Base-by-base conservation (phyloP, 257 asterid genomes). In the Solanum arcanum region DNA sequence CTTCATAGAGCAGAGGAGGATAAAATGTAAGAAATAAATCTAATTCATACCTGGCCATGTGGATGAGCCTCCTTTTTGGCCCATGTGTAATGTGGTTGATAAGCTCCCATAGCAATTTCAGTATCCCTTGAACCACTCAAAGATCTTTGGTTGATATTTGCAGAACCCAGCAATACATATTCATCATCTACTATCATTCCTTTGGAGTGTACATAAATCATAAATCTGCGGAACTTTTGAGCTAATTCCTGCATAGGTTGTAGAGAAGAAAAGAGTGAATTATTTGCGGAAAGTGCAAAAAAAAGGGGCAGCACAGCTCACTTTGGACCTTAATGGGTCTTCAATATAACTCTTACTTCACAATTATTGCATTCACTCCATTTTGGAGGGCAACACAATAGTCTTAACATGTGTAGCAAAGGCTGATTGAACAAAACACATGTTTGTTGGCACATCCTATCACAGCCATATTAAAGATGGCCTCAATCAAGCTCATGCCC, bases 51-150 rank as follows among this genome's bases (percentile, higher is more conserved):
- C 97, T 95, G 96, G 76, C 98, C 98, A 13, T 44, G 88, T 23
- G 98, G 97, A 90, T 89, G 94, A 31, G 83, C 88, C 86, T 90
- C 87, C 87, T 91, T 92, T 86, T 91, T 89, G 29, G 88, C 88
- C 98, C 97, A 94, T 31, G 95, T 93, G 90, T 95, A 89, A 90
- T 91, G 91, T 27, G 98, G 96, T 88, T 94, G 98, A 90, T 94
- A 95, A 13, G 98, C 97, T 2, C 98, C 98, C 98, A 95, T 93
- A 41, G 98, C 98, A 29, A 95, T 95, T 91, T 95, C 98, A 9
- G 98, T 94, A 89, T 95, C 98, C 88, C 98, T 92, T 23, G 97
- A 94, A 44, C 98, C 98, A 69, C 94, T 96, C 98, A 95, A 92
- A 7, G 98, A 95, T 83, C 98, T 92, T 86, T 95, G 97, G 91